Conservation (phyloP, 208 protist species). For the Leishmania arabica region DNA sequence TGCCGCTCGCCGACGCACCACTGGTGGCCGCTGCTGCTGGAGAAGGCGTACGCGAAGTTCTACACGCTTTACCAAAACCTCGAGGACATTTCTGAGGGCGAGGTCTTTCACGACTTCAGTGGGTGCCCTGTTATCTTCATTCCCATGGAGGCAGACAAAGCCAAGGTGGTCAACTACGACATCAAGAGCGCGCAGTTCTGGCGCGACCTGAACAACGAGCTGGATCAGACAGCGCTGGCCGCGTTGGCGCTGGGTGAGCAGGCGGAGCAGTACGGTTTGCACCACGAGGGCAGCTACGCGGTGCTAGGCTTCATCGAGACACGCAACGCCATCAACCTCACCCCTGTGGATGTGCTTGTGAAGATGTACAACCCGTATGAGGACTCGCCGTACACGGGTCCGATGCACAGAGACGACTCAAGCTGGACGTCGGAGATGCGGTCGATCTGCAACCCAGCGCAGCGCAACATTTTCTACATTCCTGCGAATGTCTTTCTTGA, state of each 20-base stretch:
- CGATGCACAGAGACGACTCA: slow-evolving; percentile 60
- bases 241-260: slow-evolving; percentile 48
- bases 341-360: slow-evolving; percentile 59
- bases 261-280: slow-evolving; percentile 49
- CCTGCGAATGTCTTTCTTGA: slow-evolving; percentile 55
- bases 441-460: slow-evolving; percentile 37
- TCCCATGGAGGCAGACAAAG: slow-evolving; percentile 44
- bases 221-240: slow-evolving; percentile 46
- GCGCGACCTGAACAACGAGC: slow-evolving; percentile 41
- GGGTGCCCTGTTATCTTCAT: slow-evolving; percentile 56
- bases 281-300: slow-evolving; percentile 60
- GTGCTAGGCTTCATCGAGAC: slow-evolving; percentile 56
- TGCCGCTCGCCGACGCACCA: slow-evolving; percentile 65
- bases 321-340: slow-evolving; percentile 39
- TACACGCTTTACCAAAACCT: slow-evolving; percentile 76
- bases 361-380: slow-evolving; percentile 79
- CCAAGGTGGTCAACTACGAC: slow-evolving; percentile 45
- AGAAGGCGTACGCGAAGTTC: slow-evolving; percentile 85
- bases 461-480: slow-evolving; percentile 67
- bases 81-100: slow-evolving; percentile 44
- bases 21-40: slow-evolving; percentile 76
- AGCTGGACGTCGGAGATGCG: slow-evolving; percentile 56
- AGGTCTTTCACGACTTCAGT: slow-evolving; percentile 68
- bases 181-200: slow-evolving; percentile 68
- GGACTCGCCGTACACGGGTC: slow-evolving; percentile 56